phyloP scores from a whole-genome alignment of 2,329 filamentous ascomycete genomes.

The Neophaeococcomyces aloes region DNA sequence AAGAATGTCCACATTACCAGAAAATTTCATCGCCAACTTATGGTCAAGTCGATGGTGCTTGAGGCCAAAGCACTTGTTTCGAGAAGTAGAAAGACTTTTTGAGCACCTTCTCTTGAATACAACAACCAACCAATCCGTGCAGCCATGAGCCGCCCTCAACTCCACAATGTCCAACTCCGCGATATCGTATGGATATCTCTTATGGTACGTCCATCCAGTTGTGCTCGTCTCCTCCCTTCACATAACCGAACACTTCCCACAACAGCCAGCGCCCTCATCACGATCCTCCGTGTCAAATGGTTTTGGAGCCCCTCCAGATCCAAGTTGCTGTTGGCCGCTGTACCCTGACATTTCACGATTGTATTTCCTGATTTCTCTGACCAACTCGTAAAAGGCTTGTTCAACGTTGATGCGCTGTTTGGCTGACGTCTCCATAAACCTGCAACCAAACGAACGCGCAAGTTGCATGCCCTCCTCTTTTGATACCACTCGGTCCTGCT shows the following conservation, averaged over 20 bases:
- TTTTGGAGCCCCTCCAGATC: slow-evolving; percentile 52
- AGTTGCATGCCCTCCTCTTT: slow-evolving; percentile 86
- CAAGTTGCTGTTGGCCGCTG: slow-evolving; percentile 50
- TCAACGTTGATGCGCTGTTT: slow-evolving; percentile 98
- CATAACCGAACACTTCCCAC: slow-evolving; percentile 80
- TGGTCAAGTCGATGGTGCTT: background rate
- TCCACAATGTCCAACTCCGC: slow-evolving; percentile 2
- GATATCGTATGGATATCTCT: background rate
- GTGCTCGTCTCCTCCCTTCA: slow-evolving; percentile 27
- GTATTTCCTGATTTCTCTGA: slow-evolving; percentile 93
- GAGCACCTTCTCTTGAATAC: slow-evolving; percentile 1
- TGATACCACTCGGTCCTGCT: slow-evolving; percentile 80
- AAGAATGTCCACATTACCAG: too few relatives aligned
- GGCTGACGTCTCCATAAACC: slow-evolving; percentile 97
- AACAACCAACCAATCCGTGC: background rate
- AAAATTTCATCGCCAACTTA: too few relatives aligned
- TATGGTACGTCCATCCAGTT: slow-evolving; percentile 4
- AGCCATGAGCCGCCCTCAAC: slow-evolving; percentile 1
- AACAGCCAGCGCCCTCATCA: slow-evolving; percentile 56
- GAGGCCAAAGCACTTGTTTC: background rate
- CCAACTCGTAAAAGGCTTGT: slow-evolving; percentile 96
- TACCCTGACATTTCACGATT: slow-evolving; percentile 90
- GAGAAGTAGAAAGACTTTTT: slow-evolving; percentile 8
- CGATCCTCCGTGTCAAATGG: slow-evolving; percentile 59
- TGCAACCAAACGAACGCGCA: slow-evolving; percentile 82